Evolutionary conservation across 805 yeast species (phyloP), one percentile per base, ranked within the genome.

Genomic region (Blastobotrys peoriensis): DNA sequence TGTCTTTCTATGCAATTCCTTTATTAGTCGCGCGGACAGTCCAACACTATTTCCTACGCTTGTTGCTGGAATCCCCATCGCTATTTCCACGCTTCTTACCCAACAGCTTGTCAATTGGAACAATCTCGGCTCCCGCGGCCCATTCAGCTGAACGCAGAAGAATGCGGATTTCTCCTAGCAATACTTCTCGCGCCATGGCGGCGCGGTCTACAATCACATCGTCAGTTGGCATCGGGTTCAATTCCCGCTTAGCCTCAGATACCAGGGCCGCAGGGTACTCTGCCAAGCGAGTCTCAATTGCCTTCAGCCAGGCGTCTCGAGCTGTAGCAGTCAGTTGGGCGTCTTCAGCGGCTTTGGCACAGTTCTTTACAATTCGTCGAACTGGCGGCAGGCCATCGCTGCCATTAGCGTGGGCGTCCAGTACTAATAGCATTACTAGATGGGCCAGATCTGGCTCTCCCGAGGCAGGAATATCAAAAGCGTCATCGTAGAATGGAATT

Each of bases 101-200:
- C 13, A 39, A 23, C 28, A 39, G 13, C 9, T 4, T 18, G 13
- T 13, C 38, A 16, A 28, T 8, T 8, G 33, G 16, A 3, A 28
- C 28, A n/a, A 27, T 20, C 13, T 39, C 38, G 40, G 27, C 43
- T 6, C 19, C 51, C 6, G 40, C 36, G 1, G 44, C 46, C 62
- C 61, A 60, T 10, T 54, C 53, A 3, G 44, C 35, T 2, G 59
- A 55, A 28, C 48, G 41, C 23, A 44, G 36, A 5, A 63, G 50
- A 4, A 62, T 53, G n/a, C 50, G 38, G 20, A 50, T 46, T 40
- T 62, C 67, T n/a, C 57, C 46, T 4, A 40, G 28, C 5, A 56
- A 41, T 1, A 62, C 55, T 40, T 61, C 62, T 5, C 44, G 42
- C 17, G 54, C 46, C 62, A 60, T 58, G 6, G 47, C 38, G 21